Conservation (phyloP, 352 stramenopile species). For the Globisporangium perplexum region DNA sequence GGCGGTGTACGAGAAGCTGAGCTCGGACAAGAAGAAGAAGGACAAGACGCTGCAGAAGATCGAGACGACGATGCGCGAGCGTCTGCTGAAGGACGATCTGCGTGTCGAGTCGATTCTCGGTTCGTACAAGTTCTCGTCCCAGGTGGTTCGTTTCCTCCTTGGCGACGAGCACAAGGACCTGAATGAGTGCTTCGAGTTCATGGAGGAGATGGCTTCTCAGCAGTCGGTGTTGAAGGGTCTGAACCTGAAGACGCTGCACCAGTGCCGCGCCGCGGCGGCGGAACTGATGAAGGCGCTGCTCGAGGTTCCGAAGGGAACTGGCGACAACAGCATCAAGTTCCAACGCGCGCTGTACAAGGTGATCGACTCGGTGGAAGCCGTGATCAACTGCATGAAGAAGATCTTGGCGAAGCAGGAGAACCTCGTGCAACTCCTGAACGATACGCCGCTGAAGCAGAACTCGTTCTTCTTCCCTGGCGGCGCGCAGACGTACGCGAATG, state of each 20-base stretch:
- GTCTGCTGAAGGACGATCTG: constrained; percentile 81
- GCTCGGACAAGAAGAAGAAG: constrained; percentile 87
- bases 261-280: constrained; percentile 55
- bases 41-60: constrained; percentile 86
- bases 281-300: constrained; percentile 85
- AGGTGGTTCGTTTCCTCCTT: constrained; percentile 71
- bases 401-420: constrained; percentile 82
- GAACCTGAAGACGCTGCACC: constrained; percentile 74
- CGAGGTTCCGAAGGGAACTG: constrained; percentile 71
- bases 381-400: constrained; percentile 83
- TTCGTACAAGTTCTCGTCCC: constrained; percentile 86
- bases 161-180: constrained; percentile 82
- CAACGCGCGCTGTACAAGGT: constrained; percentile 78
- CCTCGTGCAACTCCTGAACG: constrained; percentile 79
- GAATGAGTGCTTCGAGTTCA: constrained; percentile 83
- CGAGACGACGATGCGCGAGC: constrained; percentile 79
- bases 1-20: constrained; percentile 76
- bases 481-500: constrained; percentile 74
- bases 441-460: constrained; percentile 80
- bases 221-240: constrained; percentile 78
- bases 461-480: constrained; percentile 88
- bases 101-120: constrained; percentile 76
- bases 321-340: constrained; percentile 85
- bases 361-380: constrained; percentile 78
- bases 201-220: constrained; percentile 74